phyloP scores from a whole-genome alignment of 1,284 basidiomycete species.

The Heliocybe sulcata region DNA sequence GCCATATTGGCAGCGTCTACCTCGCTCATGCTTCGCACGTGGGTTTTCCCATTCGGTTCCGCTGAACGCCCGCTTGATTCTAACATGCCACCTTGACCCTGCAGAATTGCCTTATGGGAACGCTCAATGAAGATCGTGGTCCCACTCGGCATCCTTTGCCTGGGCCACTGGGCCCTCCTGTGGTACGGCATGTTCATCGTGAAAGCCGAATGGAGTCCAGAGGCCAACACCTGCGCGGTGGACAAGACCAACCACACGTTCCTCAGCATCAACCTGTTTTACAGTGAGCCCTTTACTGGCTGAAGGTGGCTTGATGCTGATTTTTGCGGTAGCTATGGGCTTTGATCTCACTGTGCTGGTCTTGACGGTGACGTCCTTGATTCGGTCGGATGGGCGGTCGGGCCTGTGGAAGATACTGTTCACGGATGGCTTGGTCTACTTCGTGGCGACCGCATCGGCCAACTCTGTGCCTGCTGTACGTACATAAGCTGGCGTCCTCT shows the following conservation, averaged over 20 bases:
- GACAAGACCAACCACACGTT: conserved; percentile 43
- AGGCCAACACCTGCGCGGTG: conserved; percentile 36
- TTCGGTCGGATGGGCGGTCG: conserved; percentile 41
- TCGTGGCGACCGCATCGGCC: conserved; percentile 53
- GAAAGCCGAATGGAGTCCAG: conserved; percentile 41
- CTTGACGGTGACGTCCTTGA: conserved; percentile 43
- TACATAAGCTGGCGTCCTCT: conserved; percentile 6
- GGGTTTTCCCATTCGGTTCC: conserved; percentile 14
- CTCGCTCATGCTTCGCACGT: conserved; percentile 67
- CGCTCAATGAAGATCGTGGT: conserved; percentile 41
- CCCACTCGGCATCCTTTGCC: conserved; percentile 42
- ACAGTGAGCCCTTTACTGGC: conserved; percentile 35
- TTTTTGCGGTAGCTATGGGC: conserved; percentile 43
- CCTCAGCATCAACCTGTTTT: conserved; percentile 60
- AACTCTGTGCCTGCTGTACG: conserved; percentile 63
- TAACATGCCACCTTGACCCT: not conserved
- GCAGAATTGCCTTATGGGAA: conserved; percentile 65
- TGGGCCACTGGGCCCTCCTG: conserved; percentile 59
- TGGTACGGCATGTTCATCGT: conserved; percentile 66
- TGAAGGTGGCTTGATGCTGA: not conserved
- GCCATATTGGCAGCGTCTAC: conserved; percentile 57
- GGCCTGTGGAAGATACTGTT: conserved; percentile 60
- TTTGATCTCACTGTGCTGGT: conserved; percentile 56
- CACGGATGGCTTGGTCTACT: conserved; percentile 63
- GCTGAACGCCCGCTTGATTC: not conserved